A percentile compares a stretch with the other conserved stretches of the same genome.
Evolutionary conservation across 106 monocot species (phyloP).

Genomic region (Ottelia alismoides): DNA sequence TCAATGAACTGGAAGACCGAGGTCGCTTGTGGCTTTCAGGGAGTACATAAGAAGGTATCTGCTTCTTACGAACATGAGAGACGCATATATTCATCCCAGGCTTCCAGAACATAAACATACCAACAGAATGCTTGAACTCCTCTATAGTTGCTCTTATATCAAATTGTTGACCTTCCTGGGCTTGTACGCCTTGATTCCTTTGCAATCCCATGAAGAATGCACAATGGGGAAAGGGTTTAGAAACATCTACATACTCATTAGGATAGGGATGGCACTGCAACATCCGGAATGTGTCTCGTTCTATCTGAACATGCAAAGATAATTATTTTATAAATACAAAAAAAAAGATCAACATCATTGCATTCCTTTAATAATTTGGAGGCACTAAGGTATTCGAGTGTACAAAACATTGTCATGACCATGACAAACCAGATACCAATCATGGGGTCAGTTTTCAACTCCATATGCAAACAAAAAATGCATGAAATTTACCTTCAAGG

Average conservation of each 20-base stretch:
- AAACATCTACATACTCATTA: conserved; percentile 33
- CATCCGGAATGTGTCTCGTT: conserved; percentile 61
- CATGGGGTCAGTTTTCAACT: background rate
- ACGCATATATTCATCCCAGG: conserved; percentile 52
- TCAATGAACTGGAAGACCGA: too few relatives aligned
- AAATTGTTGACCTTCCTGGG: conserved; percentile 48
- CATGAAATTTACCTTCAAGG: conserved; percentile 45
- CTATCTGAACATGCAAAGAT: too few relatives aligned
- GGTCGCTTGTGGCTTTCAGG: too few relatives aligned
- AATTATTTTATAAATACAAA: too few relatives aligned
- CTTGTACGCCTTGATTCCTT: conserved; percentile 26
- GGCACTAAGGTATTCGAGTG: too few relatives aligned
- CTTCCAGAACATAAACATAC: conserved; percentile 51
- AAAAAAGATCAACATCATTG: background rate
- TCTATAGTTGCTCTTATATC: conserved; percentile 64
- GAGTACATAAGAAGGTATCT: too few relatives aligned
- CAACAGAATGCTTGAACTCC: conserved; percentile 41
- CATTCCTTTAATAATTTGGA: too few relatives aligned
- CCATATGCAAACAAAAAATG: background rate
- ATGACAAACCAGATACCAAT: background rate
- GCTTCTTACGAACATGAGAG: conserved; percentile 49
- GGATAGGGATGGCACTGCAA: conserved; percentile 54
- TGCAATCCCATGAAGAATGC: conserved; percentile 46
- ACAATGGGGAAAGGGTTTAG: conserved; percentile 34
- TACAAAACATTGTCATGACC: too few relatives aligned